phyloP scores from a whole-genome alignment of 768 basidiomycete genomes.

The Dacryopinax primogenitus region DNA sequence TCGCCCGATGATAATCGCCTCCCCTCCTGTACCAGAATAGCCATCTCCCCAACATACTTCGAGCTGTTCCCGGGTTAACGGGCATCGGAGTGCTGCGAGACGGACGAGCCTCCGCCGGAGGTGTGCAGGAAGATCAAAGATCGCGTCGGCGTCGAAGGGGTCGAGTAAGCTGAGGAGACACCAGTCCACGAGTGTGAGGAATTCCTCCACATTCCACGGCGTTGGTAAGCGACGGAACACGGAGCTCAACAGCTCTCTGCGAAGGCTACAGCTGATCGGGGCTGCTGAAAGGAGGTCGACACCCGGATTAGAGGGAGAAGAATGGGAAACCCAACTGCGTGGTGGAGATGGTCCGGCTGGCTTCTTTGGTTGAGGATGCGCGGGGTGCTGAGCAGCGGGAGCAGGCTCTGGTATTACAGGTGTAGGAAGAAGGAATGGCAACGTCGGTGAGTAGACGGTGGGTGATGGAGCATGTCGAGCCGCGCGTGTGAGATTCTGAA shows the following conservation, averaged over 20 bases:
- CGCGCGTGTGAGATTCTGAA: not conserved
- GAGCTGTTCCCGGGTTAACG: not conserved
- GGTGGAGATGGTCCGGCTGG: not conserved
- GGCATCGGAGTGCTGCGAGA: not conserved
- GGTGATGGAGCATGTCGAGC: not conserved
- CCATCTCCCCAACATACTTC: not conserved
- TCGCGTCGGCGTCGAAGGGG: not conserved
- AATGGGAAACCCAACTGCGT: not conserved
- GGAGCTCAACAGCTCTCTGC: not conserved
- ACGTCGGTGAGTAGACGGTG: not conserved
- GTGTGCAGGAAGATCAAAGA: not conserved
- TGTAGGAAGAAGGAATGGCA: not conserved
- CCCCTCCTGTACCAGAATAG: not conserved
- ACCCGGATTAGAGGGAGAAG: not conserved
- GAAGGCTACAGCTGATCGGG: not conserved
- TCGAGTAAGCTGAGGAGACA: not conserved
- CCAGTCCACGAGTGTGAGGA: not conserved
- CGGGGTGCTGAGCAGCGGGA: not conserved
- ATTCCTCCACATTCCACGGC: not conserved
- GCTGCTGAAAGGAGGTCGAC: not conserved
- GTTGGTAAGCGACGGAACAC: not conserved
- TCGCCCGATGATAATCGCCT: not conserved
- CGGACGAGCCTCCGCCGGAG: not conserved
- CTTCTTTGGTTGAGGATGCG: not conserved
- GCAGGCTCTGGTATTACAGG: not conserved